Conservation (phyloP, 768 basidiomycete genomes). For the Rickenella mellea region DNA sequence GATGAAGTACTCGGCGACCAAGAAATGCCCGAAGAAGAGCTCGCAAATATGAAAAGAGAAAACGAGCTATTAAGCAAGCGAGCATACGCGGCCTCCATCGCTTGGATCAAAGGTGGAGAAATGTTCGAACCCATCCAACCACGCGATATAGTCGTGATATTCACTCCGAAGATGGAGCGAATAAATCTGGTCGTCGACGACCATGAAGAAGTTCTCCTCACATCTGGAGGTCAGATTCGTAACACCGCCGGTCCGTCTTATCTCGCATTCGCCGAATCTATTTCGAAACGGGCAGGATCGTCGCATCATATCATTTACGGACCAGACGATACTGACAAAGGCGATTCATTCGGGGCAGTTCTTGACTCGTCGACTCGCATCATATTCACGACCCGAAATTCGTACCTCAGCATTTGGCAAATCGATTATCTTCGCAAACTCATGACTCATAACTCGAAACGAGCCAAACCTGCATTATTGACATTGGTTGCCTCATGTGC, state of each 20-base stretch:
- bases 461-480: too few relatives aligned
- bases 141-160: conserved; percentile 29
- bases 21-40: conserved; percentile 15
- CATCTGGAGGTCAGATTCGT: conserved; percentile 29
- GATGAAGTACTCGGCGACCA: conserved; percentile 20
- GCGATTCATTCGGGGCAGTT: not conserved
- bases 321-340: conserved; percentile 10
- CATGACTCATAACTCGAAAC: conserved; percentile 14
- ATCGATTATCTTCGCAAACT: conserved; percentile 26
- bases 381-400: conserved; percentile 53
- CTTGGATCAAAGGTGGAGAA: conserved; percentile 36
- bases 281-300: conserved; percentile 21
- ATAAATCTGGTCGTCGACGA: conserved; percentile 58
- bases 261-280: conserved; percentile 32
- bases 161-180: conserved; percentile 50
- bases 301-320: conserved; percentile 41
- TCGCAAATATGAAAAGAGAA: conserved; percentile 26
- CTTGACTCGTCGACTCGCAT: too few relatives aligned
- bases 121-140: conserved; percentile 26
- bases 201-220: conserved; percentile 28
- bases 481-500: conserved; percentile 51
- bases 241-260: conserved; percentile 55
- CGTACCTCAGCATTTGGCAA: conserved; percentile 45
- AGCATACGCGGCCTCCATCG: conserved; percentile 39
- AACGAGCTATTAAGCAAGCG: conserved; percentile 33